Evolutionary conservation across 2,329 filamentous ascomycete species (phyloP).

Genomic region (Atkinsonella hypoxylon): DNA sequence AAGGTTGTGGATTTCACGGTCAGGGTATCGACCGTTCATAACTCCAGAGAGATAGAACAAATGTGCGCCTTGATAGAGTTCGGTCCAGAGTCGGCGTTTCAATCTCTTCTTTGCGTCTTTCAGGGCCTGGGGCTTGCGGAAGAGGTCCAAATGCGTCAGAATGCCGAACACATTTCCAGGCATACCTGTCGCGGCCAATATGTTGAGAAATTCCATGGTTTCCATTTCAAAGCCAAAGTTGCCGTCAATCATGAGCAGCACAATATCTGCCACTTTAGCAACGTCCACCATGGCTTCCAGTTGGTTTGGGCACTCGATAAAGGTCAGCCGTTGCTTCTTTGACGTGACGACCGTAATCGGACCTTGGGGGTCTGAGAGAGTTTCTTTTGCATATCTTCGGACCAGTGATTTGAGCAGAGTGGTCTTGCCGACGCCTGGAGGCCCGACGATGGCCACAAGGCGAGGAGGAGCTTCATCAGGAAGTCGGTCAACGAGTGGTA

Average conservation of each 20-base stretch:
- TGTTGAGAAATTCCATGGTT: constrained; percentile 98
- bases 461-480: constrained; percentile 92
- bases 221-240: constrained; percentile 99
- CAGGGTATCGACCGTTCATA: constrained; percentile 91
- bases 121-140: constrained; percentile 83
- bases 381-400: constrained; percentile 90
- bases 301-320: constrained; percentile 94
- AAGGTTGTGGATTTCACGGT: constrained; percentile 90
- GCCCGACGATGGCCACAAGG: constrained; percentile 87
- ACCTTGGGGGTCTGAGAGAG: constrained; percentile 75
- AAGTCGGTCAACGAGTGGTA: constrained; percentile 88
- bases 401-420: constrained; percentile 92
- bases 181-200: constrained; percentile 90
- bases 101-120: constrained; percentile 92
- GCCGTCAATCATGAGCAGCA: constrained; percentile 94
- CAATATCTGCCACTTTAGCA: constrained; percentile 93
- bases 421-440: constrained; percentile 90
- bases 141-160: constrained; percentile 89
- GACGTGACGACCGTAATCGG: constrained; percentile 94
- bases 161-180: constrained; percentile 97
- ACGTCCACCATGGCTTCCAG: constrained; percentile 95
- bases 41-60: constrained; percentile 95
- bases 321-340: constrained; percentile 88
- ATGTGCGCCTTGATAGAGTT: constrained; percentile 93
- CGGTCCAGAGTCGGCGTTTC: constrained; percentile 93